phyloP scores from a whole-genome alignment of 139 green algal species.

The Coelastrella sp. region DNA sequence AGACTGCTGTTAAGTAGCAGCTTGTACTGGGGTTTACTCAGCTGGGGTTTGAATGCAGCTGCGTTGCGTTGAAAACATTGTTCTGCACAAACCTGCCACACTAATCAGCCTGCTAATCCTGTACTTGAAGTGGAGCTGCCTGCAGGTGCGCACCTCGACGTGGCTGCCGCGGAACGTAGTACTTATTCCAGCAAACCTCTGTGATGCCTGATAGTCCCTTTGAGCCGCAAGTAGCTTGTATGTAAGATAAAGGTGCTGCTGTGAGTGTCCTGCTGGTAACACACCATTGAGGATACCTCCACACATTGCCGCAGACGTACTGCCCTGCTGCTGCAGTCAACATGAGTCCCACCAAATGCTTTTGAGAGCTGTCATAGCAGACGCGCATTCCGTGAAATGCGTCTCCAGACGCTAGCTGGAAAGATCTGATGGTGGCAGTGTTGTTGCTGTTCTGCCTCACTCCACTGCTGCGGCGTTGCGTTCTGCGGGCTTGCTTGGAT shows the following conservation, averaged over 20 bases:
- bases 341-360: not conserved
- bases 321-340: not conserved
- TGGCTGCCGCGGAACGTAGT: not conserved
- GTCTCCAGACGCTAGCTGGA: not conserved
- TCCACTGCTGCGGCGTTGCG: not conserved
- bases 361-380: not conserved
- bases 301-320: slow-evolving; percentile 32
- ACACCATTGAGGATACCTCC: not conserved
- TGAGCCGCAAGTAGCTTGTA: not conserved
- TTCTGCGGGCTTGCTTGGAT: not conserved
- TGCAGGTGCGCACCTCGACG: not conserved
- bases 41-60: too few species aligned
- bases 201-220: not conserved
- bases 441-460: not conserved
- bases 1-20: too few species aligned
- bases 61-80: too few species aligned
- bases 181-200: slow-evolving; percentile 17
- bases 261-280: not conserved
- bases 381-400: slow-evolving; percentile 11
- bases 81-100: too few species aligned
- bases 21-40: too few species aligned
- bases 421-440: not conserved
- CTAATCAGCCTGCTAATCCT: too few species aligned
- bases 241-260: slow-evolving; percentile 5
- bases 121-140: too few species aligned